Percentiles rank a stretch among this genome's conserved stretches.
Evolutionary conservation across 2,329 filamentous ascomycete species (phyloP).

Genomic region (Phoma sp.): DNA sequence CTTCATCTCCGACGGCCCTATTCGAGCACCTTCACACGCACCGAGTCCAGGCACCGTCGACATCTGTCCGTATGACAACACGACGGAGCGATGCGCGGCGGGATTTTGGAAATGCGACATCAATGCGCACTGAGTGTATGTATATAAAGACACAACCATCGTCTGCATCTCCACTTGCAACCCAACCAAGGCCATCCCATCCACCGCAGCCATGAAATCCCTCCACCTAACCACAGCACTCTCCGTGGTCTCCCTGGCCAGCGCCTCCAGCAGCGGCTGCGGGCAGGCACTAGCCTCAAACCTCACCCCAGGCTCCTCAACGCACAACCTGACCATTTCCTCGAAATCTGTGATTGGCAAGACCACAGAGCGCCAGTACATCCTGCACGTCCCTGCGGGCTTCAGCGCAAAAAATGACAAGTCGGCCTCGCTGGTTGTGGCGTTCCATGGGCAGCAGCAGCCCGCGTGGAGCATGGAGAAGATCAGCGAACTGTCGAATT

Average conservation of each 20-base stretch:
- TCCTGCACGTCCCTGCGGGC: conserved; percentile 23
- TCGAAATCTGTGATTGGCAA: conserved; percentile 25
- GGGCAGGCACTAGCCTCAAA: conserved; percentile 11
- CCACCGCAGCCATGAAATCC: not conserved
- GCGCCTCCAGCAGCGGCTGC: conserved; percentile 28
- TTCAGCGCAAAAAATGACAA: conserved; percentile 23
- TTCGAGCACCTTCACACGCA: not conserved
- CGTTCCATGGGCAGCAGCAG: conserved; percentile 28
- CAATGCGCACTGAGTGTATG: not conserved
- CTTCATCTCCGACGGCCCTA: conserved; percentile 10
- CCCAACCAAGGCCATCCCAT: not conserved
- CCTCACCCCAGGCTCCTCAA: conserved; percentile 25
- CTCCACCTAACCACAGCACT: not conserved
- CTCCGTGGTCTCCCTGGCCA: not conserved
- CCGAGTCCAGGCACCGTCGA: not conserved
- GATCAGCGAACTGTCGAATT: conserved; percentile 27
- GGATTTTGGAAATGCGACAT: not conserved
- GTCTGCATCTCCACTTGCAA: not conserved
- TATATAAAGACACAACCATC: not conserved
- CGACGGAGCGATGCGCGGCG: not conserved
- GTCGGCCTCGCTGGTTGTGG: conserved; percentile 24
- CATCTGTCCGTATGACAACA: not conserved
- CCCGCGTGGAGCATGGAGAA: conserved; percentile 29
- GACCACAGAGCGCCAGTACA: conserved; percentile 23
- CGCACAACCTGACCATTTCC: conserved; percentile 25